Evolutionary conservation across 192 early-diverging fungal species (phyloP), one percentile per base, ranked within the genome.

Genomic region (Mortierella hygrophila): DNA sequence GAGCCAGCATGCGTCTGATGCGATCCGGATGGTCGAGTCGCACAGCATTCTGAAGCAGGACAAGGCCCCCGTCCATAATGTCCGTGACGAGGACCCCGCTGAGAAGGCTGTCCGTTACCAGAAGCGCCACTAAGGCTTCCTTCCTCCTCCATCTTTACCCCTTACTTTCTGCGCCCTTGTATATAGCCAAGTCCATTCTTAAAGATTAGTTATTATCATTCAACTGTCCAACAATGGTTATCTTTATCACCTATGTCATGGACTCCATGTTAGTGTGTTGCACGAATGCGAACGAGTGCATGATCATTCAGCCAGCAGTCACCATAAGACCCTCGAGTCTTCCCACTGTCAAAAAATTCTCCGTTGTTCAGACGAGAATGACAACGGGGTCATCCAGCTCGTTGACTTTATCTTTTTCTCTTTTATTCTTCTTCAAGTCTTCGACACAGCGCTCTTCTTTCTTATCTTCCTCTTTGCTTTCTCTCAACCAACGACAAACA

Each of bases 11-110:
- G 83, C 83, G 13, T 80, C 83, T 1, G 78, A 85, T 37, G 83
- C 83, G 35, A 85, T 85, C 70, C 78, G 78, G 26, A 85, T 85
- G 83, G 83, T 77, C 38, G 83, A 85, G 75, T 85, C 83, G 15
- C 78, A 80, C 41, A 85, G 57, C 37, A 46, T 85, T 10, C 40
- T 85, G 78, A 85, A 85, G 78, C 83, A 80, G 18, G 83, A 85
- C 68, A 40, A 57, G 16, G 78, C 83, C 3, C 78, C 78, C 18
- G 52, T 85, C 46, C 74, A 85, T 23, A 57, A 35, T 63, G 68
- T 85, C 35, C 41, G 78, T 49, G 75, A 76, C 0, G 78, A 80
- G 70, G 83, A 85, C 21, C 78, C 78, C 16, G 54, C 20, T 54
- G 20, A 65, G 21, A 73, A 80, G 40, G 5, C 5, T 57, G 18